phyloP scores from a whole-genome alignment of 257 asterid genomes.

The Plantago major region DNA sequence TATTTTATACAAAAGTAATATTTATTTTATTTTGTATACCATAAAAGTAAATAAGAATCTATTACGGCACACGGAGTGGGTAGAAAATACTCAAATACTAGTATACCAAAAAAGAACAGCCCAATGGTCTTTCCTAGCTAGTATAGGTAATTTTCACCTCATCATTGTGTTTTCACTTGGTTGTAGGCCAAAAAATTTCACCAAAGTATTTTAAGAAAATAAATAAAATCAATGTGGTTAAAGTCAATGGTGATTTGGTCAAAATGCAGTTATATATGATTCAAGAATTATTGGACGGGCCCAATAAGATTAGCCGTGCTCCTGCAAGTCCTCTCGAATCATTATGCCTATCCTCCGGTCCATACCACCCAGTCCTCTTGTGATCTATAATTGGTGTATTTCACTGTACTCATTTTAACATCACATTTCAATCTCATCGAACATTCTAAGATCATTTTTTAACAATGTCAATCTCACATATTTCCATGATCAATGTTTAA shows the following conservation, averaged over 20 bases:
- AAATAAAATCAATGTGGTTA: not conserved
- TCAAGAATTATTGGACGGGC: slow-evolving; percentile 40
- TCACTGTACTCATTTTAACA: no score
- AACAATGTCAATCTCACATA: no score
- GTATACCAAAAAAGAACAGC: not conserved
- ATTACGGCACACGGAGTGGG: no score
- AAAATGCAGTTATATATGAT: slow-evolving; percentile 32
- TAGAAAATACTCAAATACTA: no score
- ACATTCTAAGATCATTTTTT: no score
- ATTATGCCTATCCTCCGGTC: slow-evolving; percentile 16
- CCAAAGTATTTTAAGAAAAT: not conserved
- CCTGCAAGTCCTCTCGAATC: slow-evolving; percentile 23
- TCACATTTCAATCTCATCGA: no score
- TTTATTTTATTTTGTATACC: no score
- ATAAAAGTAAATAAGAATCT: no score
- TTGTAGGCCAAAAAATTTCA: slow-evolving; percentile 8
- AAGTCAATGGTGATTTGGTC: slow-evolving; percentile 19
- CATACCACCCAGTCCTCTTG: no score
- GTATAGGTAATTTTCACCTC: not conserved
- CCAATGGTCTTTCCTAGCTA: not conserved
- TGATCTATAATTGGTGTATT: no score
- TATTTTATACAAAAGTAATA: no score
- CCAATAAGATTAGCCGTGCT: slow-evolving; percentile 28
- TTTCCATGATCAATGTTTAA: no score
- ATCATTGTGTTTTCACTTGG: not conserved